Evolutionary conservation across 495 filamentous ascomycete genomes (phyloP).

Genomic region (Penicilliopsis zonata): DNA sequence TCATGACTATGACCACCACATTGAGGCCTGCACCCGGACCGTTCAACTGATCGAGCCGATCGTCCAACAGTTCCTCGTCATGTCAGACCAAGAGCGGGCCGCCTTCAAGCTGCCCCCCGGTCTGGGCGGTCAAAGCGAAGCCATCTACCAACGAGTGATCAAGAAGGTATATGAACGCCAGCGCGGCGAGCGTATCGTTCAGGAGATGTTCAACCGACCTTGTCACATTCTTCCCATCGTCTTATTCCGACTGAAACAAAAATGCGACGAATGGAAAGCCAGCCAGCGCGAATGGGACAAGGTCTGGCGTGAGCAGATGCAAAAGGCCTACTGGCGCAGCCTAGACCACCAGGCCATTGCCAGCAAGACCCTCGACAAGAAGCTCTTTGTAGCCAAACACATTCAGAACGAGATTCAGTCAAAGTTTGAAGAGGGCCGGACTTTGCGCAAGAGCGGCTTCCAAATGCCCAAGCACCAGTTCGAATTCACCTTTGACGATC

Average conservation of each 20-base stretch:
- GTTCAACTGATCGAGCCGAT: slow-evolving; percentile 94
- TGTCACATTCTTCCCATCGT: slow-evolving; percentile 77
- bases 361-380: slow-evolving; percentile 75
- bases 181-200: slow-evolving; percentile 68
- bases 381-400: slow-evolving; percentile 74
- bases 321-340: slow-evolving; percentile 84
- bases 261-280: slow-evolving; percentile 93
- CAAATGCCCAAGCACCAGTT: slow-evolving; percentile 60
- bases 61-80: slow-evolving; percentile 69
- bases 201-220: slow-evolving; percentile 69
- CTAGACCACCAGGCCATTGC: slow-evolving; percentile 91
- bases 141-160: slow-evolving; percentile 90
- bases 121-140: slow-evolving; percentile 85
- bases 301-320: slow-evolving; percentile 91
- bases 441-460: slow-evolving; percentile 45
- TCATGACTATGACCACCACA: slow-evolving; percentile 97
- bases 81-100: slow-evolving; percentile 56
- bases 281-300: slow-evolving; percentile 98
- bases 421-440: slow-evolving; percentile 75
- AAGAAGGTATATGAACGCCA: slow-evolving; percentile 97
- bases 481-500: slow-evolving; percentile 57
- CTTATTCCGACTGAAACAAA: slow-evolving; percentile 76
- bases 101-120: slow-evolving; percentile 66
- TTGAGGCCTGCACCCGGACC: slow-evolving; percentile 84
- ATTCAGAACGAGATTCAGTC: slow-evolving; percentile 75